Evolutionary conservation across 2,329 filamentous ascomycete genomes (phyloP).

Genomic region (Colletotrichum musae): DNA sequence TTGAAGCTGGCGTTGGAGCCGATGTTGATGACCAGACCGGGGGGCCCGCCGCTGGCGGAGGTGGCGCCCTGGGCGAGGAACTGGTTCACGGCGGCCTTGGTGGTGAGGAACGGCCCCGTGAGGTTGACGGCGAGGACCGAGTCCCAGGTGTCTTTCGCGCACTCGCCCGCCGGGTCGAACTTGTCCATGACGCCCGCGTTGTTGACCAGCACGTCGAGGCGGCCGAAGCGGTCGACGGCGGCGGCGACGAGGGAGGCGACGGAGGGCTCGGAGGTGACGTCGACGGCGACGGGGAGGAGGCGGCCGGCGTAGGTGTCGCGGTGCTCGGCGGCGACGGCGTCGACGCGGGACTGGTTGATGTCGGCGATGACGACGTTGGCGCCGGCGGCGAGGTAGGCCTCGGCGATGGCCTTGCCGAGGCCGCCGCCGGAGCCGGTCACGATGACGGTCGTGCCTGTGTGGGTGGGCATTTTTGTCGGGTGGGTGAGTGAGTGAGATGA

Average conservation of each 20-base stretch:
- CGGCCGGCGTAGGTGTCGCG: conserved; percentile 38
- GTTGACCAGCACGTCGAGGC: conserved; percentile 69
- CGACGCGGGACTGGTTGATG: conserved; percentile 43
- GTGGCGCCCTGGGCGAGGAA: conserved; percentile 56
- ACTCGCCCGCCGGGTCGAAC: conserved; percentile 66
- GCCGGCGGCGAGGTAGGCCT: conserved; percentile 48
- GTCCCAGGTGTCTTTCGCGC: conserved; percentile 66
- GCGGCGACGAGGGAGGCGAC: conserved; percentile 32
- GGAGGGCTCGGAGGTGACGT: conserved; percentile 36
- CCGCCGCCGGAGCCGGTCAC: conserved; percentile 52
- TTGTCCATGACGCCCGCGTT: conserved; percentile 72
- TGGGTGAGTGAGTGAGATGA: background rate
- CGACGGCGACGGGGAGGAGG: conserved; percentile 30
- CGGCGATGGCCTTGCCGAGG: conserved; percentile 50
- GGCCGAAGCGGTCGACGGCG: conserved; percentile 40
- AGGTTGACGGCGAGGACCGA: conserved; percentile 69
- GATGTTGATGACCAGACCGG: conserved; percentile 46
- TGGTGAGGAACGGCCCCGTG: conserved; percentile 68
- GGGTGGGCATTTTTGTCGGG: conserved; percentile 13
- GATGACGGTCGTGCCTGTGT: conserved; percentile 47
- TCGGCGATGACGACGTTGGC: conserved; percentile 53
- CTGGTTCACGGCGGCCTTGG: conserved; percentile 64
- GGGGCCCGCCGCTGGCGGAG: conserved; percentile 29
- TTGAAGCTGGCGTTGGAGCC: conserved; percentile 39
- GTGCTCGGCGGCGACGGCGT: conserved; percentile 25